These are phyloP conservation scores for Meyerozyma elateridarum DNA, from an alignment of 1,139 yeast species.

Conservation along the genomic window DNA sequence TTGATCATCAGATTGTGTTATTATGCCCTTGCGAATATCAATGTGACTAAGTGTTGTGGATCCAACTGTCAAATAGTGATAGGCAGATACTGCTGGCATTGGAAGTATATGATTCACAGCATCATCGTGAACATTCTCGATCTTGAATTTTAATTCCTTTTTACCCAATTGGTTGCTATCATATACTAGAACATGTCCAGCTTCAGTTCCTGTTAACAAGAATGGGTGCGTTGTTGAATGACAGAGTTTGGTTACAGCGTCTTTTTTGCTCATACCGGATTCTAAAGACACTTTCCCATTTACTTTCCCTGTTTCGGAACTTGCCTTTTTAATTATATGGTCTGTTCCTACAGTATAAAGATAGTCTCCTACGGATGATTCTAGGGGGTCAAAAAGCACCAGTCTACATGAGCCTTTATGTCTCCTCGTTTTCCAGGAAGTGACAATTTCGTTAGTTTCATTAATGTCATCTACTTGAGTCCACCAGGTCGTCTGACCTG, in stretches of 20 bases:
- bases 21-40: slow-evolving; percentile 69
- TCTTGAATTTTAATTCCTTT: slow-evolving; percentile 33
- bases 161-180: slow-evolving; percentile 49
- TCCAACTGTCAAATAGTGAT: slow-evolving; percentile 78
- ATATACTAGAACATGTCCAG: slow-evolving; percentile 59
- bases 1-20: slow-evolving; percentile 76
- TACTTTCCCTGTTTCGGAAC: slow-evolving; percentile 72
- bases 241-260: slow-evolving; percentile 55
- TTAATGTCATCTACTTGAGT: slow-evolving; percentile 33
- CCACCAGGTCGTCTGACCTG: slow-evolving; percentile 47
- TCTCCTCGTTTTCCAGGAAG: slow-evolving; percentile 81
- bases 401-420: slow-evolving; percentile 88
- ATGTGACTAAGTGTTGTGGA: slow-evolving; percentile 77
- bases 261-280: slow-evolving; percentile 26
- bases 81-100: slow-evolving; percentile 65
- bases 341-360: slow-evolving; percentile 78
- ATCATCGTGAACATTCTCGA: slow-evolving; percentile 62
- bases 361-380: slow-evolving; percentile 43
- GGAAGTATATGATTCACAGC: slow-evolving; percentile 71
- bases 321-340: slow-evolving; percentile 70
- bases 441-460: slow-evolving; percentile 28
- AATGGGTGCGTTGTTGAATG: slow-evolving; percentile 62
- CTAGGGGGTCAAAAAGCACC: slow-evolving; percentile 56
- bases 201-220: slow-evolving; percentile 74
- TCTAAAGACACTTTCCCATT: slow-evolving; percentile 41